Evolutionary conservation across 2,329 filamentous ascomycete genomes (phyloP).

Genomic region (Lomentospora prolificans): DNA sequence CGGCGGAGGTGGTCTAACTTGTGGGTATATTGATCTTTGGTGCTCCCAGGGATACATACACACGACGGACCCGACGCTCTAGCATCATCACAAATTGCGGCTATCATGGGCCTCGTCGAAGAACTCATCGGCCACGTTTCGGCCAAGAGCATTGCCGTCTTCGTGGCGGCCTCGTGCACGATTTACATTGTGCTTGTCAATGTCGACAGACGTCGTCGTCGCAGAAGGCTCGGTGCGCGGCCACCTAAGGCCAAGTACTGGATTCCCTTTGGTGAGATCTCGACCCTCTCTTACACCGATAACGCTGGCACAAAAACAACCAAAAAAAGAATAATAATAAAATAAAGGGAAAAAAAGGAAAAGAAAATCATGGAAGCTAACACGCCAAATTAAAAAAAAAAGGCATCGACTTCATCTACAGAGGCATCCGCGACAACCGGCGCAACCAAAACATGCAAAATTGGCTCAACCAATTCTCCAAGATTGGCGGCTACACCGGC

Average conservation of each 20-base stretch:
- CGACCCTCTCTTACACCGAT: conserved; percentile 31
- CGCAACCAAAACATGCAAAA: conserved; percentile 48
- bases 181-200: conserved; percentile 26
- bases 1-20: too few relatives aligned
- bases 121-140: conserved; percentile 33
- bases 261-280: conserved; percentile 18
- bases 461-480: conserved; percentile 46
- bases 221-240: conserved; percentile 35
- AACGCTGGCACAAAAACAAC: too few relatives aligned
- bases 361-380: too few relatives aligned
- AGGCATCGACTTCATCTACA: conserved; percentile 55
- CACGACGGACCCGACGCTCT: too few relatives aligned
- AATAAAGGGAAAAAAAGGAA: too few relatives aligned
- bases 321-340: too few relatives aligned
- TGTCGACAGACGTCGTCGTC: conserved; percentile 32
- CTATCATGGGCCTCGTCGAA: conserved; percentile 41
- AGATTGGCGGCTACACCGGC: conserved; percentile 40
- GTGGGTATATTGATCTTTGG: too few relatives aligned
- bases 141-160: conserved; percentile 25
- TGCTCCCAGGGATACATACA: too few relatives aligned
- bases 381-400: not conserved
- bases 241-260: conserved; percentile 25
- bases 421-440: conserved; percentile 41
- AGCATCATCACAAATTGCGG: too few relatives aligned
- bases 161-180: conserved; percentile 26